Conservation (phyloP, 805 yeast species). For the Wickerhamiella galacta region DNA sequence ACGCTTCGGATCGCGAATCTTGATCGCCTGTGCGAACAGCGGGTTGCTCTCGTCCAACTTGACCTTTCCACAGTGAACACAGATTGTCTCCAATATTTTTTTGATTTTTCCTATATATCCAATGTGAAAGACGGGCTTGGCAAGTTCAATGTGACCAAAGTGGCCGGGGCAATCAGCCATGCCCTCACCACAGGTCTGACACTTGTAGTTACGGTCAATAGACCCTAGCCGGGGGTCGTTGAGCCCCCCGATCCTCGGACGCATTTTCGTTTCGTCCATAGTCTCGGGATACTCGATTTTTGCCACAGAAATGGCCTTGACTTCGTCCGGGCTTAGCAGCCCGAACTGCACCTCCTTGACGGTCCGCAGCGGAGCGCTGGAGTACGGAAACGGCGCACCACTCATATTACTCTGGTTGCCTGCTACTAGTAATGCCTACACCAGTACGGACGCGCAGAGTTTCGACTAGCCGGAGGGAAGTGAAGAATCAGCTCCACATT, state of each 20-base stretch:
- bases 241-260: conserved; percentile 91
- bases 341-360: conserved; percentile 98
- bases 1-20: conserved; percentile 83
- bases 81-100: conserved; percentile 88
- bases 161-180: conserved; percentile 99
- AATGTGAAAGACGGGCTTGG: conserved; percentile 96
- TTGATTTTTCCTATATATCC: conserved; percentile 84
- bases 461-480: neutral
- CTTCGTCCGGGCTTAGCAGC: conserved; percentile 91
- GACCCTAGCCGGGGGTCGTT: conserved; percentile 96
- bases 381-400: conserved; percentile 58
- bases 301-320: conserved; percentile 93
- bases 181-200: conserved; percentile 98
- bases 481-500: neutral
- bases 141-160: conserved; percentile 95
- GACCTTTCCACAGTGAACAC: conserved; percentile 97
- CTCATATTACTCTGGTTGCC: conserved; percentile 23
- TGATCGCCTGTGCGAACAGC: conserved; percentile 72
- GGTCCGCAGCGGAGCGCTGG: conserved; percentile 95
- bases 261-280: conserved; percentile 94
- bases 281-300: conserved; percentile 97
- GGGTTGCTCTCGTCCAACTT: conserved; percentile 71
- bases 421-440: conserved; percentile 38
- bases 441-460: neutral
- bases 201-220: conserved; percentile 89